Base-by-base conservation (phyloP, 2,329 filamentous ascomycete genomes). In the Alternaria sp. region DNA sequence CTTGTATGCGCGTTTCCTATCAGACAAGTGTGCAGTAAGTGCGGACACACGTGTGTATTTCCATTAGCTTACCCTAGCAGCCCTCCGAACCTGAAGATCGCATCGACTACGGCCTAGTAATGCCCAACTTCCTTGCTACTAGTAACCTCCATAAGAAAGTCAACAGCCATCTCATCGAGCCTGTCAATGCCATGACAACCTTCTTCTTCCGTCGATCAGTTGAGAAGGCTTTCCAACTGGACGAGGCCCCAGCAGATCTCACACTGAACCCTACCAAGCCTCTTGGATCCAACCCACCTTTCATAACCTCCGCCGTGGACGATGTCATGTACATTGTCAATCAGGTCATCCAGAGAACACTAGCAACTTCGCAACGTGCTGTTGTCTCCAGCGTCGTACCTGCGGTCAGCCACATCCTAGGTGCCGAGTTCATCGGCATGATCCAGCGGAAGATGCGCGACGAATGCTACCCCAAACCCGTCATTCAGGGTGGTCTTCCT, bases 271-370 rank as follows among this genome's bases (percentile, higher is more conserved):
- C 90, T 45, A 90, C 86, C 73, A 91, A 86, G 74, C 85, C 90
- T 4, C 84, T 97, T 46, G 88, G 91, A 56, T 87, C 90, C 61
- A 93, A 93, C 71, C 88, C 93, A 3, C 96, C 96, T 1, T 96
- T 93, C 75, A 97, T 99, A 73, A 95, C 96, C 46, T 93, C 94
- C 2, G 94, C 95, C 0, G 94, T 99, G 9, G 96, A 99, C 82
- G 96, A 97, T 81, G 93, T 98, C 75, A 98, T 99, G 95, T 99
- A 98, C 81, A 97, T 99, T 72, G 92, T 97, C 77, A 97, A 96
- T 77, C 91, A 95, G 54, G 91, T 98, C 32, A 85, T 98, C 8
- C 91, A 96, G 68, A 90, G 95, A 68, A 92, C 93, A 0, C 84
- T 98, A 21, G 91, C 92, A 0, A 98, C 96, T 0, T 93, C 92